Percentiles rank a stretch among this genome's conserved stretches.
Conservation (phyloP, 495 filamentous ascomycete genomes). For the Neurospora sublineolata region DNA sequence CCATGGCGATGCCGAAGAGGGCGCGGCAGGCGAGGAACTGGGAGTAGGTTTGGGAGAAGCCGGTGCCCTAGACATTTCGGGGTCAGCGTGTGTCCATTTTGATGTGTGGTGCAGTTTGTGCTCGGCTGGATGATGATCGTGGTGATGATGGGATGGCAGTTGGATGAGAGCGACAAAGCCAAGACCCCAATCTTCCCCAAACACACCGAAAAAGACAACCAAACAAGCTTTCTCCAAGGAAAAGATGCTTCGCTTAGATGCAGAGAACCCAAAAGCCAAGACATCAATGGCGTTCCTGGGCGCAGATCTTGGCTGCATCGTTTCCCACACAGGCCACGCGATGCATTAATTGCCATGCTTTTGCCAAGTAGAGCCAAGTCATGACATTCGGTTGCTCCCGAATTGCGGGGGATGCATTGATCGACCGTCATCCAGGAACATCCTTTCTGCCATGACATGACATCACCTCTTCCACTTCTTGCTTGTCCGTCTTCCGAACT, state of each 20-base stretch:
- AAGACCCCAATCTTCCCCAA: background rate
- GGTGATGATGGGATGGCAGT: background rate
- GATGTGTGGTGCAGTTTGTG: background rate
- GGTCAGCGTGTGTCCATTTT: constrained; percentile 8
- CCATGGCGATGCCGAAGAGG: constrained; percentile 86
- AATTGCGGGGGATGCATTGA: background rate
- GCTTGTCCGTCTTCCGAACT: background rate
- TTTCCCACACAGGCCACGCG: background rate
- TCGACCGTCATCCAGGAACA: background rate
- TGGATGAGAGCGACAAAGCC: background rate
- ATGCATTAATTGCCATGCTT: background rate
- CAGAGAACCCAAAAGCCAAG: background rate
- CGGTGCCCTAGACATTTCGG: constrained; percentile 42
- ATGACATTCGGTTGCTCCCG: background rate
- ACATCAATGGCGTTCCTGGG: background rate
- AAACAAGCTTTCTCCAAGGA: background rate
- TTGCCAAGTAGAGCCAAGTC: background rate
- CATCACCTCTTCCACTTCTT: background rate
- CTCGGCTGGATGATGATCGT: background rate
- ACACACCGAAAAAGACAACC: background rate
- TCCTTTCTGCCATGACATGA: background rate
- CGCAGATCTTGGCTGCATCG: background rate
- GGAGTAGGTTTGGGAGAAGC: constrained; percentile 65
- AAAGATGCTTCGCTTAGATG: background rate
- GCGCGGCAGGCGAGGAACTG: constrained; percentile 72